phyloP scores from a whole-genome alignment of 257 asterid species.

The Nicotiana noctiflora region DNA sequence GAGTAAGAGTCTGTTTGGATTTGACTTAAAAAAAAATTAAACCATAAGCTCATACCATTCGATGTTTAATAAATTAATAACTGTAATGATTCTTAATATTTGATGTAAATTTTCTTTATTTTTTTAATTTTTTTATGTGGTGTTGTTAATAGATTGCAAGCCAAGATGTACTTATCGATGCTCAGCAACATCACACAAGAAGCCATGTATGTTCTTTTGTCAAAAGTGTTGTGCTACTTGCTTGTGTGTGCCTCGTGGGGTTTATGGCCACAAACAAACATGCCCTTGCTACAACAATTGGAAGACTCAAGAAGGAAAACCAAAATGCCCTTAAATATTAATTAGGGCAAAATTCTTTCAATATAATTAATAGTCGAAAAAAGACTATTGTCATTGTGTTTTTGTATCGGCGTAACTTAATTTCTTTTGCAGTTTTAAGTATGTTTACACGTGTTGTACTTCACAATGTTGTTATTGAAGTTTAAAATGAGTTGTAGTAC shows the following conservation, averaged over 20 bases:
- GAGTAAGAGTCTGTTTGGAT: too few species aligned
- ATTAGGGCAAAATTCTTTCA: background rate
- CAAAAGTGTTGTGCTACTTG: constrained; percentile 34
- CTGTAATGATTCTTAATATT: too few species aligned
- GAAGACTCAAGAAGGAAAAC: constrained; percentile 34
- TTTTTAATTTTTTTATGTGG: background rate
- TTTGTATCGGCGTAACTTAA: background rate
- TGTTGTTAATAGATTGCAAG: constrained; percentile 20
- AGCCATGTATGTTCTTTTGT: constrained; percentile 38
- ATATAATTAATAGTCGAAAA: background rate
- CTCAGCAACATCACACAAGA: constrained; percentile 40
- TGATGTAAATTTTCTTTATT: background rate
- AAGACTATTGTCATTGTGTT: background rate
- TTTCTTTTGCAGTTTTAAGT: background rate
- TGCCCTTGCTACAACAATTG: constrained; percentile 39
- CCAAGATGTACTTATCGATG: constrained; percentile 34
- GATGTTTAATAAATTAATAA: too few species aligned
- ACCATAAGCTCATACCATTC: too few species aligned
- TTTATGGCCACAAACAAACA: constrained; percentile 29
- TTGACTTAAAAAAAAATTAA: too few species aligned
- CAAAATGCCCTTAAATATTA: constrained; percentile 28
- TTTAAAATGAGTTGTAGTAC: background rate
- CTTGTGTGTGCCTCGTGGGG: constrained; percentile 33
- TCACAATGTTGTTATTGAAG: background rate
- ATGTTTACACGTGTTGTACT: background rate